A percentile compares a stretch with the other conserved stretches of the same genome.
Evolutionary conservation across 208 protist genomes (phyloP).

Genomic region (Trypanosoma conorhini): DNA sequence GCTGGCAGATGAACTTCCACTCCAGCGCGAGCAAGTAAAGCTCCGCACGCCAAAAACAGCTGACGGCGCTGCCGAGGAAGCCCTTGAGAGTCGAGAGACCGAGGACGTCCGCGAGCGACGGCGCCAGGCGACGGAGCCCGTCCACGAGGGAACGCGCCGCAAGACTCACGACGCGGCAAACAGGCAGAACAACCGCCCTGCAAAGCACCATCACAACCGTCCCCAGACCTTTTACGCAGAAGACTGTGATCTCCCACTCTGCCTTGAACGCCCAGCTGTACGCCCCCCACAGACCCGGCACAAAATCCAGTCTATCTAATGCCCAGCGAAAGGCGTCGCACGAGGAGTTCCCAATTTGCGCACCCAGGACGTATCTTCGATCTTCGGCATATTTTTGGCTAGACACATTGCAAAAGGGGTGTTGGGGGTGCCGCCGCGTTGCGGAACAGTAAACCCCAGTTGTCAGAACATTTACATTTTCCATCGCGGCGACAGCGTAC

Average conservation of each 20-base stretch:
- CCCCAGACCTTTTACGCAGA: neutral
- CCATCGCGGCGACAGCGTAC: neutral
- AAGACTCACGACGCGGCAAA: neutral
- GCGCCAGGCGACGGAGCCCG: neutral
- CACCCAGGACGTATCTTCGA: conserved; percentile 39
- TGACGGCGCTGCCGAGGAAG: neutral
- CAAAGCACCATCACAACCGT: neutral
- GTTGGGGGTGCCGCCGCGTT: neutral
- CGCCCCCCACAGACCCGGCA: conserved; percentile 61
- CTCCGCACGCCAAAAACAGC: conserved; percentile 1
- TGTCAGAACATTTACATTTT: conserved; percentile 1
- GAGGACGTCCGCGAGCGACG: neutral
- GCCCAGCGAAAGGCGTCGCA: conserved; percentile 23
- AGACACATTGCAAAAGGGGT: conserved; percentile 5
- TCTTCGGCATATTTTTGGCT: conserved; percentile 6
- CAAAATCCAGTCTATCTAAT: conserved; percentile 53
- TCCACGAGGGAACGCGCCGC: neutral
- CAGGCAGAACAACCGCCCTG: neutral
- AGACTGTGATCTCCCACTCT: conserved; percentile 45
- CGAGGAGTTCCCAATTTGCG: conserved; percentile 24
- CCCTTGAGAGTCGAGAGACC: neutral
- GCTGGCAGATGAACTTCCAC: neutral
- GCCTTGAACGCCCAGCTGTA: conserved; percentile 42
- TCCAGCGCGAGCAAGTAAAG: neutral
- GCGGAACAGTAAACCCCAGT: conserved; percentile 8